These are phyloP conservation scores for Pinus tabuliformis DNA, from an alignment of 75 land plant genomes.

Conservation along the genomic window DNA sequence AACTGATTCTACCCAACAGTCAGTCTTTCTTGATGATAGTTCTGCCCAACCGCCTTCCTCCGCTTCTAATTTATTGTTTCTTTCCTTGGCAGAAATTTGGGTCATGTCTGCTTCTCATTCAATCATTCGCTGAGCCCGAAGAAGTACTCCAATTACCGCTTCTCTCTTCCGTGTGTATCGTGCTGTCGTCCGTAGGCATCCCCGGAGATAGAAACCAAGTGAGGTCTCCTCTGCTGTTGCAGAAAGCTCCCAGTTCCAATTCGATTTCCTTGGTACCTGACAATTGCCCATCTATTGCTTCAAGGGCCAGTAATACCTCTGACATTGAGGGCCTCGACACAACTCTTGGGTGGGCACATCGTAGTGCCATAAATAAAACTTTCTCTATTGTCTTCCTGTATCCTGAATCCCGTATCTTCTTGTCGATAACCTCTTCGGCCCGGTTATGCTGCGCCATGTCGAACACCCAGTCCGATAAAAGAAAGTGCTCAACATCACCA, in stretches of 20 bases:
- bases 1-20: no score
- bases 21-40: no score
- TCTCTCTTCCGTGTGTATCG: no score
- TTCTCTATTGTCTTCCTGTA: constrained; percentile 13
- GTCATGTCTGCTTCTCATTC: no score
- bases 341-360: constrained; percentile 27
- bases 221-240: constrained; percentile 26
- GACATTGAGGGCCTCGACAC: constrained; percentile 26
- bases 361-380: constrained; percentile 31
- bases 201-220: neutral
- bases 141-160: no score
- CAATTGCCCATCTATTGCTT: neutral
- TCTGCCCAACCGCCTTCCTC: no score
- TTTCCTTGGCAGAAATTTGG: no score
- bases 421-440: constrained; percentile 17
- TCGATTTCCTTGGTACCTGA: neutral
- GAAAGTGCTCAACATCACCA: neutral
- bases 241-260: constrained; percentile 12
- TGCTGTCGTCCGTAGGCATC: no score
- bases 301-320: neutral
- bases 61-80: no score
- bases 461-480: constrained; percentile 36
- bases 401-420: constrained; percentile 12
- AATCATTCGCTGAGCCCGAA: no score
- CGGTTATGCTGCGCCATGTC: constrained; percentile 18